Percentiles rank a stretch among this genome's conserved stretches.
phyloP scores from a whole-genome alignment of 352 stramenopile species.

The Pythium volutum region DNA sequence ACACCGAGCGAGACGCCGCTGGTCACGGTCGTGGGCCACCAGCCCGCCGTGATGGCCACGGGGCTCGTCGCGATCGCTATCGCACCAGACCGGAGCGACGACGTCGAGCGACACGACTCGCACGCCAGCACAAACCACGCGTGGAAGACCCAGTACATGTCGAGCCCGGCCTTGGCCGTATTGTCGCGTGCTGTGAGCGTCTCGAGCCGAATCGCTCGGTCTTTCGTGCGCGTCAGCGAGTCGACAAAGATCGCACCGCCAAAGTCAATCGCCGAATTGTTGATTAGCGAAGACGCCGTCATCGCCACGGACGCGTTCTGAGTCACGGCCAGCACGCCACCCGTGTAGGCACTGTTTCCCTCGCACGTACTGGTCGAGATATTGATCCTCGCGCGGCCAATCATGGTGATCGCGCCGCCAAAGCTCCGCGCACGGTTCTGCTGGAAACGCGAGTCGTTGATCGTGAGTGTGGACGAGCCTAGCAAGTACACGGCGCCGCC shows the following conservation, averaged over 20 bases:
- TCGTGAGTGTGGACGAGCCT: slow-evolving; percentile 30
- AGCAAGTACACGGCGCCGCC: slow-evolving; percentile 47
- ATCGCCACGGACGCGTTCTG: slow-evolving; percentile 36
- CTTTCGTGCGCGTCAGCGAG: slow-evolving; percentile 20
- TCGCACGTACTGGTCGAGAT: slow-evolving; percentile 21
- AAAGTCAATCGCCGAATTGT: slow-evolving; percentile 48
- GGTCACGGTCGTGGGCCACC: slow-evolving; percentile 58
- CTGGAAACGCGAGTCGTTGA: slow-evolving; percentile 13
- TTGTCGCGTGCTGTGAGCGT: slow-evolving; percentile 33
- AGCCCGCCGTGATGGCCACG: slow-evolving; percentile 36
- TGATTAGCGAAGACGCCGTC: slow-evolving; percentile 24
- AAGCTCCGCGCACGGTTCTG: slow-evolving; percentile 40
- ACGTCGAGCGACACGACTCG: slow-evolving; percentile 1
- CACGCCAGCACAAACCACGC: slow-evolving; percentile 1
- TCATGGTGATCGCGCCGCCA: slow-evolving; percentile 39
- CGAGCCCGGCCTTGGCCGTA: slow-evolving; percentile 31
- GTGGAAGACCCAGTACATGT: slow-evolving; percentile 54
- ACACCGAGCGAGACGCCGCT: slow-evolving; percentile 53
- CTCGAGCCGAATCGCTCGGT: slow-evolving; percentile 9
- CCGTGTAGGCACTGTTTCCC: slow-evolving; percentile 43
- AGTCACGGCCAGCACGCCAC: slow-evolving; percentile 41
- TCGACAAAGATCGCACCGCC: slow-evolving; percentile 56
- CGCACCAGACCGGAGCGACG: background rate
- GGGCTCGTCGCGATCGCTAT: slow-evolving; percentile 40
- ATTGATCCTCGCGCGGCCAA: slow-evolving; percentile 27